Evolutionary conservation across 1,139 yeast genomes (phyloP).

Genomic region (Sugiyamaella grinbergsii): DNA sequence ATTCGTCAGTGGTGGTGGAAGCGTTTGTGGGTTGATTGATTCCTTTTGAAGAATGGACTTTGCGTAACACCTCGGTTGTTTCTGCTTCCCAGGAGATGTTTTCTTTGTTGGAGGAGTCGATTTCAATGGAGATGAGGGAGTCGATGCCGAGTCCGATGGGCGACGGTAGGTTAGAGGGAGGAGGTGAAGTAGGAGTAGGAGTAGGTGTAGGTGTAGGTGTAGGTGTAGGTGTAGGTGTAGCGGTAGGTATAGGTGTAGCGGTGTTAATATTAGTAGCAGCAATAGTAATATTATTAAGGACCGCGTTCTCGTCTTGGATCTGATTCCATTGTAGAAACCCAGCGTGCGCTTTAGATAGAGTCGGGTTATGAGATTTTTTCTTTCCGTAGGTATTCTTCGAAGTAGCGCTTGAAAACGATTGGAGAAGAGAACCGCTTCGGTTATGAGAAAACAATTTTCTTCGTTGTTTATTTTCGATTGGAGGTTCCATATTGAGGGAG

Average conservation of each 20-base stretch:
- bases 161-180: conserved; percentile 17
- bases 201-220: too few relatives aligned
- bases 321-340: conserved; percentile 33
- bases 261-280: background rate
- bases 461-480: conserved; percentile 6
- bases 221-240: too few relatives aligned
- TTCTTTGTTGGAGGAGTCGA: conserved; percentile 27
- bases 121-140: conserved; percentile 21
- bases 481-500: conserved; percentile 11
- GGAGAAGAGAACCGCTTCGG: conserved; percentile 21
- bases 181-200: too few relatives aligned
- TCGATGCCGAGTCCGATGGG: conserved; percentile 29
- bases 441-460: conserved; percentile 21
- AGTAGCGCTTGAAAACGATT: conserved; percentile 20
- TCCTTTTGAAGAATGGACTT: conserved; percentile 23
- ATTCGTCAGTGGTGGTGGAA: background rate
- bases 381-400: conserved; percentile 31
- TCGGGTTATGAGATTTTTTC: conserved; percentile 28
- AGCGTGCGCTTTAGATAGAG: conserved; percentile 30
- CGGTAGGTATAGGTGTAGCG: background rate
- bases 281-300: too few relatives aligned
- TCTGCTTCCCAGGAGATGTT: conserved; percentile 31
- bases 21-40: background rate
- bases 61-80: conserved; percentile 29
- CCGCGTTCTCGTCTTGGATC: conserved; percentile 16